phyloP scores from a whole-genome alignment of 75 land plant species.

The Cunninghamia lanceolata region DNA sequence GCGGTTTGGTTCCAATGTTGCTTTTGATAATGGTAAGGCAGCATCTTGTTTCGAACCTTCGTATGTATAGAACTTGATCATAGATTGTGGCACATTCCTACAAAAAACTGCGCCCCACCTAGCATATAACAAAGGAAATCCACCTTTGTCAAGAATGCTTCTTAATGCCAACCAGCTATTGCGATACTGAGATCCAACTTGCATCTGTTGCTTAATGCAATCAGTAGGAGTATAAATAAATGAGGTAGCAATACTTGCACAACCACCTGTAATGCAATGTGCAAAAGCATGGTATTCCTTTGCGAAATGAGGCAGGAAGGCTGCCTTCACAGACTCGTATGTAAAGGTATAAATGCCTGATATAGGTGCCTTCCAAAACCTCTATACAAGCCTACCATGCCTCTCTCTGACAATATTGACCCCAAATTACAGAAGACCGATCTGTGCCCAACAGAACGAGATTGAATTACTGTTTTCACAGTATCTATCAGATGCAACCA shows the following conservation, averaged over 20 bases:
- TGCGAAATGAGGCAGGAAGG: slow-evolving; percentile 69
- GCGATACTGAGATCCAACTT: slow-evolving; percentile 77
- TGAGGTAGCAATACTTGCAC: slow-evolving; percentile 97
- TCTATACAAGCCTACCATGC: slow-evolving; percentile 82
- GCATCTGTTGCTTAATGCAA: slow-evolving; percentile 98
- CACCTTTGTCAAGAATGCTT: slow-evolving; percentile 70
- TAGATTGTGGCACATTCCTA: slow-evolving; percentile 94
- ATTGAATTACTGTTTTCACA: slow-evolving; percentile 85
- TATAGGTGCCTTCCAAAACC: slow-evolving; percentile 92
- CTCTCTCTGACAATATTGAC: slow-evolving; percentile 73
- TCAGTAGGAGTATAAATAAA: slow-evolving; percentile 97
- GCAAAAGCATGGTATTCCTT: slow-evolving; percentile 85
- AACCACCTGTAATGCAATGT: slow-evolving; percentile 94
- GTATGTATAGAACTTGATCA: too few relatives aligned
- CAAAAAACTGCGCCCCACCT: slow-evolving; percentile 98
- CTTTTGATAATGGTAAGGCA: too few relatives aligned
- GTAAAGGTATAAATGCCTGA: slow-evolving; percentile 94
- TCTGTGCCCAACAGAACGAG: slow-evolving; percentile 48
- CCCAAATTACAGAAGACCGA: slow-evolving; percentile 42
- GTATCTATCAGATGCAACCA: slow-evolving; percentile 98
- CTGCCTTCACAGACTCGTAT: slow-evolving; percentile 93
- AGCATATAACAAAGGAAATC: slow-evolving; percentile 77
- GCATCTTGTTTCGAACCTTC: too few relatives aligned
- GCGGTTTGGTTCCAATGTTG: too few relatives aligned
- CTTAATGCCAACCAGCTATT: slow-evolving; percentile 88